Conservation (phyloP, 805 yeast species). For the Yamadazyma kitorensis region DNA sequence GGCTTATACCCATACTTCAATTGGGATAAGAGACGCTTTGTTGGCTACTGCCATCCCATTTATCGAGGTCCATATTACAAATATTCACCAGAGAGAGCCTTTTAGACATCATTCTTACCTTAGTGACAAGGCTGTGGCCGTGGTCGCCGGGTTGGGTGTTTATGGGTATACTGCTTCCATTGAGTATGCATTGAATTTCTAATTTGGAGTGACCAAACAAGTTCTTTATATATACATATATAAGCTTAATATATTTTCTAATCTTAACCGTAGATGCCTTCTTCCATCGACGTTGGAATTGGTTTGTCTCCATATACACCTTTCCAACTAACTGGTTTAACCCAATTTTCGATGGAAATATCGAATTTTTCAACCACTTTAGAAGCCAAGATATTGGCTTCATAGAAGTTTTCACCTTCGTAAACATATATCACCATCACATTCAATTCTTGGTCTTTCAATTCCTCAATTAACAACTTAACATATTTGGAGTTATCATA, state of each 20-base stretch:
- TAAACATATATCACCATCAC: constrained; percentile 64
- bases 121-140: constrained; percentile 48
- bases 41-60: constrained; percentile 48
- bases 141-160: constrained; percentile 41
- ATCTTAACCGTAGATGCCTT: constrained; percentile 63
- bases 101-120: constrained; percentile 50
- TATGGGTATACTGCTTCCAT: constrained; percentile 41
- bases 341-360: constrained; percentile 27
- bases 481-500: constrained; percentile 13
- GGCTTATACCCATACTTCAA: constrained; percentile 51
- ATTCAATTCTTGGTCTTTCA: constrained; percentile 2
- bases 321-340: constrained; percentile 74
- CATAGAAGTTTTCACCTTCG: constrained; percentile 85
- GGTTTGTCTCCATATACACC: constrained; percentile 80
- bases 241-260: neutral
- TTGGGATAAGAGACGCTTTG: constrained; percentile 50
- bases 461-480: constrained; percentile 5
- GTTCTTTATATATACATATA: neutral
- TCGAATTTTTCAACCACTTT: constrained; percentile 20
- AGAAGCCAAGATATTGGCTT: constrained; percentile 56
- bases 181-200: constrained; percentile 39
- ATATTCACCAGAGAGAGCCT: constrained; percentile 50
- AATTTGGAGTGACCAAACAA: constrained; percentile 7
- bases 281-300: constrained; percentile 66
- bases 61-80: constrained; percentile 49